phyloP scores from a whole-genome alignment of 306 rosid genomes.

The Vachellia collinsii region DNA sequence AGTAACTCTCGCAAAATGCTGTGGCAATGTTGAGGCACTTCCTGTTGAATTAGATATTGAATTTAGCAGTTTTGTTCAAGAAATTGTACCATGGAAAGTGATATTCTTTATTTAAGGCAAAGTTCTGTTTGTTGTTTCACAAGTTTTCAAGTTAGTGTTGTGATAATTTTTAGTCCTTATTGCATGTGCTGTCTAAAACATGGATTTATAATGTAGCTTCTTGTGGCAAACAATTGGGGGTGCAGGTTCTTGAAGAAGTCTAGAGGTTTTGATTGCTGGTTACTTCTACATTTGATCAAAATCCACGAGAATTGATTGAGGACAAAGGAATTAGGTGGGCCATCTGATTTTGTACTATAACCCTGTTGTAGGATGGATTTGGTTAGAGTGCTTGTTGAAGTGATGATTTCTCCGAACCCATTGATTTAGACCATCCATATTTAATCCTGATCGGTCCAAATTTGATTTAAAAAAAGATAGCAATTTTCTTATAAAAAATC shows the following conservation, averaged over 20 bases:
- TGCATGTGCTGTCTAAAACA: background rate
- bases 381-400: no score
- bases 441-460: no score
- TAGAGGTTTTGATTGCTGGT: constrained; percentile 3
- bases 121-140: constrained; percentile 24
- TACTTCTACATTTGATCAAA: background rate
- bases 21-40: constrained; percentile 34
- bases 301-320: background rate
- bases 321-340: background rate
- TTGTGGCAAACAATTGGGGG: constrained; percentile 26
- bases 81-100: constrained; percentile 36
- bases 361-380: no score
- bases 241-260: constrained; percentile 33
- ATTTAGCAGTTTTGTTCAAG: background rate
- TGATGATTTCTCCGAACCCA: no score
- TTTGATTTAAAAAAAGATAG: no score
- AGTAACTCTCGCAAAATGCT: constrained; percentile 24
- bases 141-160: background rate
- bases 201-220: background rate
- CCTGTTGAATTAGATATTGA: constrained; percentile 31
- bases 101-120: constrained; percentile 4
- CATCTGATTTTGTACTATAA: background rate
- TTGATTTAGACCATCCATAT: no score
- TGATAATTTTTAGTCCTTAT: background rate
- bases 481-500: no score